Evolutionary conservation across 345 rosid genomes (phyloP).

Genomic region (Bruguiera parviflora): DNA sequence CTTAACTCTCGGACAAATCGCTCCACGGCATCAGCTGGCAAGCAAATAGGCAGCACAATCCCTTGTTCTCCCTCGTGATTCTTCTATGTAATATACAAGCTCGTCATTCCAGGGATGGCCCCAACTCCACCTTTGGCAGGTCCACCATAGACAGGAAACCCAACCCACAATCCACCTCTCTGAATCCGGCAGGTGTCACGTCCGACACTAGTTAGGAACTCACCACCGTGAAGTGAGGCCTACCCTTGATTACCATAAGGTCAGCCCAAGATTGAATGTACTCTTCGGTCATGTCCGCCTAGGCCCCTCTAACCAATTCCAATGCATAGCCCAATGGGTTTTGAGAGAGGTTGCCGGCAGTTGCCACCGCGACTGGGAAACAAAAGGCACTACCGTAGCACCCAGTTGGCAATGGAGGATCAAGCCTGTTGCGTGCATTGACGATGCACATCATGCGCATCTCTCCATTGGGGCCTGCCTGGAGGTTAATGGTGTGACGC

Average conservation of each 20-base stretch:
- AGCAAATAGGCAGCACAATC: conserved; percentile 14
- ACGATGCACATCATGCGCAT: conserved; percentile 10
- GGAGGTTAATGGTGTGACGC: conserved; percentile 17
- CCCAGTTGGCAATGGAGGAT: conserved; percentile 13
- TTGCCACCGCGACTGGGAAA: conserved; percentile 17
- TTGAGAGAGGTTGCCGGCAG: not conserved
- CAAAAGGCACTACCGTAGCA: conserved; percentile 19
- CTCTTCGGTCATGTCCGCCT: conserved; percentile 22
- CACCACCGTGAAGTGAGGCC: conserved; percentile 15
- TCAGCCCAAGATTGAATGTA: conserved; percentile 23
- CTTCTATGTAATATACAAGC: not conserved
- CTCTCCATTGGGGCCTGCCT: conserved; percentile 4
- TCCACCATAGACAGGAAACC: conserved; percentile 13
- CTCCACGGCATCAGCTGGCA: conserved; percentile 20
- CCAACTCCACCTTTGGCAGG: conserved; percentile 9
- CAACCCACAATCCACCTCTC: conserved; percentile 24
- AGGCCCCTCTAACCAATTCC: conserved; percentile 20
- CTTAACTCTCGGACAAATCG: not conserved
- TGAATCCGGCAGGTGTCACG: not conserved
- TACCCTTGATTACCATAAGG: conserved; percentile 13
- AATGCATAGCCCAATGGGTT: conserved; percentile 18
- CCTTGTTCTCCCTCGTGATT: conserved; percentile 20
- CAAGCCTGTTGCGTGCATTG: conserved; percentile 6
- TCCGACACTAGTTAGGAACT: conserved; percentile 18
- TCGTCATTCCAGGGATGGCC: not conserved